These are phyloP conservation scores for Jamesozyma hellenica DNA, from an alignment of 805 yeast genomes.

Conservation along the genomic window DNA sequence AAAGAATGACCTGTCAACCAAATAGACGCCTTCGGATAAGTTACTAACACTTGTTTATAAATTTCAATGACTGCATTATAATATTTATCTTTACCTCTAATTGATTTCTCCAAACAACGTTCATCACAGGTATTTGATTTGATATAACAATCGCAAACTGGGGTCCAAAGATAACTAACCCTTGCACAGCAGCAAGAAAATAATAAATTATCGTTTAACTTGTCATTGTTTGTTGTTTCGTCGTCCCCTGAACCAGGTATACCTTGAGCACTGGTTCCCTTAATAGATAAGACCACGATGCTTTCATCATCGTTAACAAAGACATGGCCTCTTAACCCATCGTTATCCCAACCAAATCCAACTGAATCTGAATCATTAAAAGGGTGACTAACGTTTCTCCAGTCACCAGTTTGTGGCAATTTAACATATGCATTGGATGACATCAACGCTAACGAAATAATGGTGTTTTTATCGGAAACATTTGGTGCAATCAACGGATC, in stretches of 20 bases:
- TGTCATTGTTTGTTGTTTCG: slow-evolving; percentile 75
- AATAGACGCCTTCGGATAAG: slow-evolving; percentile 62
- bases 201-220: slow-evolving; percentile 73
- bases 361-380: slow-evolving; percentile 35
- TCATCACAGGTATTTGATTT: slow-evolving; percentile 82
- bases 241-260: slow-evolving; percentile 60
- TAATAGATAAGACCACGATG: slow-evolving; percentile 65
- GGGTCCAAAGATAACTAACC: slow-evolving; percentile 81
- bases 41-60: slow-evolving; percentile 54
- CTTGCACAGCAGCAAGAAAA: slow-evolving; percentile 96
- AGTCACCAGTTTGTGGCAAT: slow-evolving; percentile 68
- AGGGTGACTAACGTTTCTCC: slow-evolving; percentile 66
- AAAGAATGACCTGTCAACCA: slow-evolving; percentile 95
- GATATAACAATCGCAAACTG: slow-evolving; percentile 89
- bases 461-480: slow-evolving; percentile 60
- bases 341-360: slow-evolving; percentile 78
- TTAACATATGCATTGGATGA: slow-evolving; percentile 86
- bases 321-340: slow-evolving; percentile 85
- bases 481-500: slow-evolving; percentile 55
- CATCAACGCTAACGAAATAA: slow-evolving; percentile 69
- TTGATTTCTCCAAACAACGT: slow-evolving; percentile 69
- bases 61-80: slow-evolving; percentile 71
- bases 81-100: slow-evolving; percentile 67
- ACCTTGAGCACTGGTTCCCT: slow-evolving; percentile 86
- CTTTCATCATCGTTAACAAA: slow-evolving; percentile 54